Base-by-base conservation (phyloP, 441 rosid species). In the Manihot esculenta region DNA sequence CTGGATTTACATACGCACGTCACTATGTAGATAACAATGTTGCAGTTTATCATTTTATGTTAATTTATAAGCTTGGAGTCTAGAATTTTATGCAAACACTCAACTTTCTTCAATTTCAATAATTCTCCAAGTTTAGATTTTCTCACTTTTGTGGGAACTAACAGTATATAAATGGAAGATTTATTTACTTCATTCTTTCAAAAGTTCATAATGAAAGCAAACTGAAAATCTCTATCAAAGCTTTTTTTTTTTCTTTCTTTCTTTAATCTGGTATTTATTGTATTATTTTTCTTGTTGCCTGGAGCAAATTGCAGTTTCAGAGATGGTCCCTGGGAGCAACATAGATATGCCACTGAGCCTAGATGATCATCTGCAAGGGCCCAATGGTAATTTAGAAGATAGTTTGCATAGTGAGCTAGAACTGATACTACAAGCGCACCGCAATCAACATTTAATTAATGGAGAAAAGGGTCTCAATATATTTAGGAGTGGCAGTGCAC, bases 401-500 rank as follows among this genome's bases (percentile, higher is more conserved):
- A 77, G 76, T 59, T 82, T 83, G 70, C 93, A 88, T 38, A 83
- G 80, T 64, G 97, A 94, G 81, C 85, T 90, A 47, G 97, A 89
- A 64, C 76, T 83, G 74, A 75, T 94, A 61, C 82, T 90, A 47
- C 96, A 71, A 74, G 89, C 88, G 0, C 89, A 78, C 61, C 86
- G 77, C 26, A 79, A 72, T 69, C 84, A 62, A 8, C 87, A 75
- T 76, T 68, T 79, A n/a, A 69, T 74, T 56, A 83, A 80, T 64
- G 74, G 77, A 63, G 90, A 86, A 58, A 84, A 85, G 70, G 86
- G 84, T 60, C 72, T 85, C 7, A 83, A 85, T 69, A 84, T 83
- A 8, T 82, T 78, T 74, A 81, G 99, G 78, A 84, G 97, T 76
- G 98, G 99, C 47, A 95, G 98, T 79, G 99, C 99, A 1, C 97